Percentiles rank a stretch among this genome's conserved stretches.
Conservation (phyloP, 2,329 filamentous ascomycete species). For the Penicillium vulpinum region DNA sequence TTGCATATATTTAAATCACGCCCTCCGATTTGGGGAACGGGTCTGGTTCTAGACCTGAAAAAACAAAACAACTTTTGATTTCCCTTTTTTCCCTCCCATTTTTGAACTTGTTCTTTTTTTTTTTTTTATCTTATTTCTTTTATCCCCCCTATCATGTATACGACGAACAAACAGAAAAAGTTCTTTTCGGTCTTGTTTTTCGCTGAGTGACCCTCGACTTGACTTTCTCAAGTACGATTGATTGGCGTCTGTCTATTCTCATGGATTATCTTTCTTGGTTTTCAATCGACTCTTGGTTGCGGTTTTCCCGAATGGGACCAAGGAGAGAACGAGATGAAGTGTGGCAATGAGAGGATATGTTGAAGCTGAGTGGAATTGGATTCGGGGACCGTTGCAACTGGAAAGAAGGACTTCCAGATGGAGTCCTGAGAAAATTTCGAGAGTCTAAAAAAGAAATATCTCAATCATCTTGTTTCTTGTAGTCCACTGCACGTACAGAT, state of each 20-base stretch:
- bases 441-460: slow-evolving; percentile 24
- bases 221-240: slow-evolving; percentile 41
- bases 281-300: slow-evolving; percentile 29
- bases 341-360: slow-evolving; percentile 24
- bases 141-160: slow-evolving; percentile 39
- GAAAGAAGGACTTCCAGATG: slow-evolving; percentile 17
- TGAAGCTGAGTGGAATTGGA: slow-evolving; percentile 26
- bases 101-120: slow-evolving; percentile 34
- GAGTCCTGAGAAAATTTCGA: slow-evolving; percentile 25
- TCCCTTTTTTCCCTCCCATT: slow-evolving; percentile 21
- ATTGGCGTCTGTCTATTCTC: slow-evolving; percentile 43
- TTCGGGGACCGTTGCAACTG: slow-evolving; percentile 17
- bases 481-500: neutral
- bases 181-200: slow-evolving; percentile 22
- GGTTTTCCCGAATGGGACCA: slow-evolving; percentile 33
- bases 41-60: neutral
- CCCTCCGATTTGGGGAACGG: slow-evolving; percentile 20
- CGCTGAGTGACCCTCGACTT: slow-evolving; percentile 40
- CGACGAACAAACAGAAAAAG: slow-evolving; percentile 42
- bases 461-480: slow-evolving; percentile 6
- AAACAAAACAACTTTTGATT: slow-evolving; percentile 13
- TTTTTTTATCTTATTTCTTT: slow-evolving; percentile 28
- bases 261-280: slow-evolving; percentile 37
- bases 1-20: slow-evolving; percentile 42
- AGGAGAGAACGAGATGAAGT: slow-evolving; percentile 36